Conservation (phyloP, 2,329 filamentous ascomycete species). For the Penicillium corylophilum region DNA sequence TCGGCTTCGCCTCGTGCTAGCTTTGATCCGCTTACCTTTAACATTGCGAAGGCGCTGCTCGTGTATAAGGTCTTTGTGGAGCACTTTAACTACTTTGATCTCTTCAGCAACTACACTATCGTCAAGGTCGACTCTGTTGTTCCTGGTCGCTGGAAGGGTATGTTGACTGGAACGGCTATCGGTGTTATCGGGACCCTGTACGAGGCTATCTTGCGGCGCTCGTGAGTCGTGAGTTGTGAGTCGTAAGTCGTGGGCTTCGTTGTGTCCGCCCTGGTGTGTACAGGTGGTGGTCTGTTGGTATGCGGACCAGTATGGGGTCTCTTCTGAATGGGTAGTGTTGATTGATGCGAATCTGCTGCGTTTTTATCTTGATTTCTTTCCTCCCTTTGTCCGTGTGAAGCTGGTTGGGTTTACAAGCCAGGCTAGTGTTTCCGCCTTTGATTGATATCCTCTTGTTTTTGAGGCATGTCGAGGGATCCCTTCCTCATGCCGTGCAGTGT, state of each 20-base stretch:
- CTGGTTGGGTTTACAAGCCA: not conserved
- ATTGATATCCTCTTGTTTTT: constrained; percentile 13
- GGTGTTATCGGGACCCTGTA: constrained; percentile 46
- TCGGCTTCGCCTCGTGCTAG: constrained; percentile 26
- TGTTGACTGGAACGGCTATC: constrained; percentile 43
- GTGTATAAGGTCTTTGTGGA: constrained; percentile 76
- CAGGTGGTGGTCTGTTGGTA: constrained; percentile 10
- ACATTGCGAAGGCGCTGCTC: constrained; percentile 79
- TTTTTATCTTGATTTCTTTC: not conserved
- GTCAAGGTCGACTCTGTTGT: constrained; percentile 39
- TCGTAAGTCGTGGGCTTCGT: not conserved
- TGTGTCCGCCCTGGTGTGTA: constrained; percentile 16
- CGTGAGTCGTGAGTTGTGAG: constrained; percentile 20
- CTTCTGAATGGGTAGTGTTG: not conserved
- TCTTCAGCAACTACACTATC: constrained; percentile 38
- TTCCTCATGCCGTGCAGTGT: constrained; percentile 2
- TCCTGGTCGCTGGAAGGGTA: constrained; percentile 39
- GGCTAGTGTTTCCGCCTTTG: not conserved
- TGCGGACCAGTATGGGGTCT: constrained; percentile 3
- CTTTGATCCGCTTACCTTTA: constrained; percentile 86
- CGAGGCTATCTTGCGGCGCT: constrained; percentile 46
- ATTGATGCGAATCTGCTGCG: constrained; percentile 1
- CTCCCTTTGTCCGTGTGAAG: not conserved
- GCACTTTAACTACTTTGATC: constrained; percentile 38
- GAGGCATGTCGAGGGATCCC: constrained; percentile 3